Evolutionary conservation across 2,329 filamentous ascomycete species (phyloP).

Genomic region (Monilinia fructigena): DNA sequence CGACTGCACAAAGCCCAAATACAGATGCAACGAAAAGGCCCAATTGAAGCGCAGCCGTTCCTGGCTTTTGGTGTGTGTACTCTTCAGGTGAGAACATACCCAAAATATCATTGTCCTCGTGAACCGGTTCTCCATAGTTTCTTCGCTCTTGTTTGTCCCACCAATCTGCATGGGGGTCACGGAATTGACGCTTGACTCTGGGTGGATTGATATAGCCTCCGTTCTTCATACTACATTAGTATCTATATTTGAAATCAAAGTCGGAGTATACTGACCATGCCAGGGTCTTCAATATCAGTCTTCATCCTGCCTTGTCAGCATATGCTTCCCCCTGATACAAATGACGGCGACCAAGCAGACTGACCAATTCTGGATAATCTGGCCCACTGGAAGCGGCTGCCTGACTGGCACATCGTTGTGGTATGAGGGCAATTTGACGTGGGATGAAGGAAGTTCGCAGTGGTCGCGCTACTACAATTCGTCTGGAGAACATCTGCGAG

Average conservation of each 20-base stretch:
- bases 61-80: slow-evolving; percentile 77
- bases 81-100: slow-evolving; percentile 86
- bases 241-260: slow-evolving; percentile 6
- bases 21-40: slow-evolving; percentile 65
- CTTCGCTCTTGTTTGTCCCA: slow-evolving; percentile 97
- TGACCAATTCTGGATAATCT: slow-evolving; percentile 38
- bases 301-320: slow-evolving; percentile 32
- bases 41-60: slow-evolving; percentile 67
- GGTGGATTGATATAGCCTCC: slow-evolving; percentile 81
- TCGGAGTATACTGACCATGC: slow-evolving; percentile 53
- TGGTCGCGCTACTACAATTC: slow-evolving; percentile 54
- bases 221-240: slow-evolving; percentile 54
- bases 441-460: slow-evolving; percentile 48
- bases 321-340: not conserved
- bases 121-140: slow-evolving; percentile 93
- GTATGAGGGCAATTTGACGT: slow-evolving; percentile 53
- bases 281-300: slow-evolving; percentile 62
- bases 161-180: slow-evolving; percentile 91
- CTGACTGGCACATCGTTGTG: slow-evolving; percentile 48
- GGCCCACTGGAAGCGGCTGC: slow-evolving; percentile 27
- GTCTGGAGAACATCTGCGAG: slow-evolving; percentile 59
- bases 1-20: slow-evolving; percentile 62
- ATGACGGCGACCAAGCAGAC: slow-evolving; percentile 23
- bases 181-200: slow-evolving; percentile 80
- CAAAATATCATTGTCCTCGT: slow-evolving; percentile 93